phyloP scores from a whole-genome alignment of 129 eudicot genomes.

The Saussurea involucrata region DNA sequence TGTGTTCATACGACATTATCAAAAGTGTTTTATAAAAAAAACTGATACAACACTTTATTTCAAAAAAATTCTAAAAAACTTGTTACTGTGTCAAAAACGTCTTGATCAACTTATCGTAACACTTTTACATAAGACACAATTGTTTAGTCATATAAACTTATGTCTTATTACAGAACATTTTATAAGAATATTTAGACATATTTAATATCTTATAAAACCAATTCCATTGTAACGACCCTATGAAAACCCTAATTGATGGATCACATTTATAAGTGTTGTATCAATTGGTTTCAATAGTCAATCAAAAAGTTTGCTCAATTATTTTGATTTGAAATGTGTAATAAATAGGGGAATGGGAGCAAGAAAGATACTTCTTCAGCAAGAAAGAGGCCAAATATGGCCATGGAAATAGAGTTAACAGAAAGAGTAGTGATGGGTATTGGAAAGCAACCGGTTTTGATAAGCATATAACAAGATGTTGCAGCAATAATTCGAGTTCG shows the following conservation, averaged over 20 bases:
- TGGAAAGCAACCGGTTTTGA: constrained; percentile 68
- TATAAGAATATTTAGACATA: neutral
- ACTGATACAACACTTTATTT: neutral
- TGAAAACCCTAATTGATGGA: neutral
- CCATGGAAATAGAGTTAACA: constrained; percentile 38
- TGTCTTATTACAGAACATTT: neutral
- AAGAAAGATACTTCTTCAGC: constrained; percentile 77
- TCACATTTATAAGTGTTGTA: neutral
- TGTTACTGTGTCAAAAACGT: neutral
- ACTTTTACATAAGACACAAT: neutral
- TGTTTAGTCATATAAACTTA: neutral
- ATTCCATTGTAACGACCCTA: neutral
- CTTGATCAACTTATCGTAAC: neutral
- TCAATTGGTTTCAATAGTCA: neutral
- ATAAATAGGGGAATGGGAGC: constrained; percentile 52
- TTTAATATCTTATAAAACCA: neutral
- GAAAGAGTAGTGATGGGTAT: constrained; percentile 44
- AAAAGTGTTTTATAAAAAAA: neutral
- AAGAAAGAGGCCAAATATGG: constrained; percentile 52
- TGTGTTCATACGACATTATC: neutral
- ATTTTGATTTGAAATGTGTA: neutral
- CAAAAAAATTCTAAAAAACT: neutral
- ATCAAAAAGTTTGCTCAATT: neutral
- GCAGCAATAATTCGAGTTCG: constrained; percentile 16
- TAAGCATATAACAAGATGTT: constrained; percentile 47